Evolutionary conservation across 1,284 basidiomycete species (phyloP), one percentile per base, ranked within the genome.

Genomic region (Apiotrichum mycotoxinovorans): DNA sequence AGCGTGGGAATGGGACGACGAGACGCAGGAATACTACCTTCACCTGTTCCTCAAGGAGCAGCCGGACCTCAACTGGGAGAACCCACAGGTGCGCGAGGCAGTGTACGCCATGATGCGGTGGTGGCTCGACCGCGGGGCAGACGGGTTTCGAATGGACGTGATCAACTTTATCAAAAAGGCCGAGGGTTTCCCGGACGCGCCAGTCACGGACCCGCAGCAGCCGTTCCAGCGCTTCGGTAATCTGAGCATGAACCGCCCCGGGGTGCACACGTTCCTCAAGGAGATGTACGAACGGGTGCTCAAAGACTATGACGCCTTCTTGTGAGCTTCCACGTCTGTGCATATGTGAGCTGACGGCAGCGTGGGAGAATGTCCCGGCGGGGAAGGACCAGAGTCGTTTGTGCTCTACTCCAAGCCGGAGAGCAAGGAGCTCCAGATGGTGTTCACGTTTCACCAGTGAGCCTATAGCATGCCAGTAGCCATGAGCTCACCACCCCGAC

Each of bases 281-380:
- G 84, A 89, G 74, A 87, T 87, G 85, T 71, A 84, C 56, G 55
- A 67, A 25, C 79, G 83, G 65, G 84, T 87, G 2, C 78, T 86
- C 22, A 26, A 44, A 26, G 38, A 56, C 26, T 60, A 64, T 44
- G 52, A 60, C 53, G 51, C 65, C 17, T 52, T 64, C 51, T 52
- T 53, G 44, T 46, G 44, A 14, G 43, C 15, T 43, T 11, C 11
- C 11, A 41, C 5, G n/a, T 5, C 8, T 8, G n/a, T 20, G 20
- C 17, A 8, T n/a, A 2, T 10, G 3, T 20, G 35, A 9, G 40
- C 40, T 41, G 40, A 41, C 20, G n/a, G 40, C 22, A 26, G 34
- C 46, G 51, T 64, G 41, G 51, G 61, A 41, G 59, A 51, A 27
- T 57, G 50, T 14, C 56, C 52, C 40, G 59, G 56, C 37, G 37